Evolutionary conservation across 768 basidiomycete genomes (phyloP).

Genomic region (Stropharia rugosoannulata): DNA sequence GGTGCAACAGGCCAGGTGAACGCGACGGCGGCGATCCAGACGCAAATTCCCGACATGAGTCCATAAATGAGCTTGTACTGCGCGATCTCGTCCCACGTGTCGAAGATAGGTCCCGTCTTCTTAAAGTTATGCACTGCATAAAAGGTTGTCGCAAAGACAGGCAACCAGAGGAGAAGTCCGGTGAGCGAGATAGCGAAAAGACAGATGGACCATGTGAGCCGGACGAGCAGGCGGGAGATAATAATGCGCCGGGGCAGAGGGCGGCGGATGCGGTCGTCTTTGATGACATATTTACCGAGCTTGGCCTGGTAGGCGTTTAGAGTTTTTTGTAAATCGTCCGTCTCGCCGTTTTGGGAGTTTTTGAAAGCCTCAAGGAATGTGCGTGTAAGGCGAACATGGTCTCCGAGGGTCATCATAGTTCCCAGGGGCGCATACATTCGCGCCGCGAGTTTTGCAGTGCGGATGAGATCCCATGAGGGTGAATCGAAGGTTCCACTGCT

Average conservation of each 20-base stretch:
- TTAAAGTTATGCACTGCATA: conserved; percentile 75
- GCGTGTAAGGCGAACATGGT: conserved; percentile 75
- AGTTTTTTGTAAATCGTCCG: conserved; percentile 15
- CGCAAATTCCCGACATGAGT: conserved; percentile 66
- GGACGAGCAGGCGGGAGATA: conserved; percentile 61
- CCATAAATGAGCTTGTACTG: conserved; percentile 89
- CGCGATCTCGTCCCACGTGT: conserved; percentile 89
- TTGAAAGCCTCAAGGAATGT: conserved; percentile 80
- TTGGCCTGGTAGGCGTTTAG: conserved; percentile 72
- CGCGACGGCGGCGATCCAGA: conserved; percentile 56
- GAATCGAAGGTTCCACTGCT: conserved; percentile 79
- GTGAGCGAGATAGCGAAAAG: conserved; percentile 69
- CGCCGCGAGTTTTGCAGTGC: conserved; percentile 74
- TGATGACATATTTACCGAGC: conserved; percentile 66
- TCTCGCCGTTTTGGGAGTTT: conserved; percentile 24
- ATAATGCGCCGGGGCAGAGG: conserved; percentile 56
- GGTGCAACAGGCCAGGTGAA: conserved; percentile 62
- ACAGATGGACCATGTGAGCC: conserved; percentile 60
- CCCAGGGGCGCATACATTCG: conserved; percentile 88
- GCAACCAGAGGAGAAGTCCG: conserved; percentile 80
- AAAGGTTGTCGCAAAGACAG: conserved; percentile 71
- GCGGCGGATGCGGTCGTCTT: conserved; percentile 81
- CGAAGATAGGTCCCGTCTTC: conserved; percentile 78
- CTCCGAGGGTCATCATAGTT: conserved; percentile 80
- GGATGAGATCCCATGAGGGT: conserved; percentile 79